phyloP scores from a whole-genome alignment of 169 alveolate genomes.

The Babesia ovis region DNA sequence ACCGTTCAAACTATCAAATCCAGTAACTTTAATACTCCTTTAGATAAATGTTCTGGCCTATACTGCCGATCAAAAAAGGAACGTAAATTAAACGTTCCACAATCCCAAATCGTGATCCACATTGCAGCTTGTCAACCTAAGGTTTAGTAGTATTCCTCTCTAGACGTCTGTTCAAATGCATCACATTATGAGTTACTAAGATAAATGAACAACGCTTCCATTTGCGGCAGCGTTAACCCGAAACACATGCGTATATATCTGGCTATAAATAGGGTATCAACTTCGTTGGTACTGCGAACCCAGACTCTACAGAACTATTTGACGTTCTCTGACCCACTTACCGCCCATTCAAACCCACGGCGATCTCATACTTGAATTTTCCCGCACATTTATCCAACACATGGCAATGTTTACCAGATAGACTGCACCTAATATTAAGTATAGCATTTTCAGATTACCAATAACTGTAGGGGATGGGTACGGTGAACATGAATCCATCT shows the following conservation, averaged over 20 bases:
- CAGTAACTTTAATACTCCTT: background rate
- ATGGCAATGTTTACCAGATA: conserved; percentile 53
- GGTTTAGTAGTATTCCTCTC: background rate
- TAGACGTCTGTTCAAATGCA: background rate
- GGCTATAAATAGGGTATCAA: conserved; percentile 19
- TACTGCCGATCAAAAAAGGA: background rate
- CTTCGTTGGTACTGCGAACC: conserved; percentile 18
- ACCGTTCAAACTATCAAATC: too few relatives aligned
- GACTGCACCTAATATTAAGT: conserved; percentile 13
- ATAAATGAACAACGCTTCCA: conserved; percentile 43
- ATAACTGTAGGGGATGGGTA: conserved; percentile 58
- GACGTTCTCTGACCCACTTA: background rate
- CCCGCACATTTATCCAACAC: conserved; percentile 66
- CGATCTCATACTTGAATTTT: conserved; percentile 69
- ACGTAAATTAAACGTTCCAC: background rate
- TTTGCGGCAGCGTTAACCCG: conserved; percentile 41
- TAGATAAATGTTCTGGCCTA: background rate
- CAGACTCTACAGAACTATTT: conserved; percentile 28
- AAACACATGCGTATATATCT: conserved; percentile 29
- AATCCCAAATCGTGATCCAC: background rate
- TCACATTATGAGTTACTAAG: background rate
- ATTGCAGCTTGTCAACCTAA: background rate
- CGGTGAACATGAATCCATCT: conserved; percentile 67
- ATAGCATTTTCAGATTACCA: background rate
- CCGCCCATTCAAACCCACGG: conserved; percentile 79